Evolutionary conservation across 2,329 filamentous ascomycete species (phyloP).

Genomic region (Colletotrichum sp.): DNA sequence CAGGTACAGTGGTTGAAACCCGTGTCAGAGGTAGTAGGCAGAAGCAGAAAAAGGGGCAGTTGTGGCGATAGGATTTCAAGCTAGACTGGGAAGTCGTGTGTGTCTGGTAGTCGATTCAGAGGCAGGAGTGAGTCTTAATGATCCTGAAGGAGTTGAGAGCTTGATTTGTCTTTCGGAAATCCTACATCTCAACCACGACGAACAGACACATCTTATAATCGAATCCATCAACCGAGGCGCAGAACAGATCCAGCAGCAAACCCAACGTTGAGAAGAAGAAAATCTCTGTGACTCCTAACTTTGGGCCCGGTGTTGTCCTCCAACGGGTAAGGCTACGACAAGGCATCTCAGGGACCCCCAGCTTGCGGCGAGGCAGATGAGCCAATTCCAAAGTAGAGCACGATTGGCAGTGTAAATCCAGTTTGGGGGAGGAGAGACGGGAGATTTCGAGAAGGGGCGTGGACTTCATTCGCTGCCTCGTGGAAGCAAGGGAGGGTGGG

Average conservation of each 20-base stretch:
- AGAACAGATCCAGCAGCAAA: background rate
- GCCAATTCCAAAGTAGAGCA: background rate
- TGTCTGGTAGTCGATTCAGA: background rate
- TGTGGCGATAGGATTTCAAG: background rate
- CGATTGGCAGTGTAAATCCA: background rate
- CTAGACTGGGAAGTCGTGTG: background rate
- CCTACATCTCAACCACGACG: background rate
- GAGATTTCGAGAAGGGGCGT: background rate
- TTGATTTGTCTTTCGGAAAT: background rate
- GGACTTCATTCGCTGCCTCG: background rate
- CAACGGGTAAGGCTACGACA: background rate
- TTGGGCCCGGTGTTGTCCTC: background rate
- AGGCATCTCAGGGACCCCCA: background rate
- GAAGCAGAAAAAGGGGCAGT: background rate
- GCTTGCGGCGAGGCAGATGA: background rate
- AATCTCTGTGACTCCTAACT: background rate
- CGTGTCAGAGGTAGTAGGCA: background rate
- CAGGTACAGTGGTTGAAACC: background rate
- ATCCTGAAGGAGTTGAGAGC: background rate
- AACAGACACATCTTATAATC: background rate
- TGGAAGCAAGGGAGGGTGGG: background rate
- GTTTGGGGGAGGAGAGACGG: background rate
- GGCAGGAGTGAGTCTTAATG: background rate
- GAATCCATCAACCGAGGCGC: background rate
- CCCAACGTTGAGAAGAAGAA: background rate